Evolutionary conservation across 345 rosid genomes (phyloP).

Genomic region (Melaleuca quinquenervia): DNA sequence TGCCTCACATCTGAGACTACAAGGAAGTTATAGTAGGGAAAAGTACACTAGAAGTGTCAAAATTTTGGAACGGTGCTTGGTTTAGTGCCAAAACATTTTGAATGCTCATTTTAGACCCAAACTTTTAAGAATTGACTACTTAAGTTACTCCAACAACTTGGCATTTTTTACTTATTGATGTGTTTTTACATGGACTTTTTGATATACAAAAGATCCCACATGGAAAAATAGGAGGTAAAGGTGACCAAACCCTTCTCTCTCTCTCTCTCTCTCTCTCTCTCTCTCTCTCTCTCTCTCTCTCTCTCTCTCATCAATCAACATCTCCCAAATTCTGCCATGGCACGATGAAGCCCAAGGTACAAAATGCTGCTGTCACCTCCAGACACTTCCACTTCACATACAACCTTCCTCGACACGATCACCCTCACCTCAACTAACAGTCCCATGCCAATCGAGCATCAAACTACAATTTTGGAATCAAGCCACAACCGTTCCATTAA

Average conservation of each 20-base stretch:
- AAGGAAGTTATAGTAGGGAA: neutral
- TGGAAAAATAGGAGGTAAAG: neutral
- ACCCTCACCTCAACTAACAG: neutral
- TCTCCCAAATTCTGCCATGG: neutral
- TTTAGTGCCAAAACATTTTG: neutral
- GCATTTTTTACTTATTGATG: neutral
- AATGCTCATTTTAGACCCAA: neutral
- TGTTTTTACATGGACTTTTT: neutral
- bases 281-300: too few species aligned
- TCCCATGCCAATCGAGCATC: neutral
- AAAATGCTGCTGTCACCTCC: neutral
- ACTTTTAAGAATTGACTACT: neutral
- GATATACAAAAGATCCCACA: neutral
- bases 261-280: too few species aligned
- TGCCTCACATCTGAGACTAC: neutral
- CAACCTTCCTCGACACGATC: neutral
- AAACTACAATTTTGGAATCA: neutral
- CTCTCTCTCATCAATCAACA: neutral
- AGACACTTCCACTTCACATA: neutral
- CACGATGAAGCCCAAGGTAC: neutral
- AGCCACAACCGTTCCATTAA: conserved; percentile 69
- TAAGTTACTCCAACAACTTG: neutral
- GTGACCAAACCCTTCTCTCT: neutral
- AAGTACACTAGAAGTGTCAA: neutral
- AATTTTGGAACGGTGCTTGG: neutral